Percentiles rank a stretch among this genome's conserved stretches.
Evolutionary conservation across 106 monocot species (phyloP).

Genomic region (Posidonia australis): DNA sequence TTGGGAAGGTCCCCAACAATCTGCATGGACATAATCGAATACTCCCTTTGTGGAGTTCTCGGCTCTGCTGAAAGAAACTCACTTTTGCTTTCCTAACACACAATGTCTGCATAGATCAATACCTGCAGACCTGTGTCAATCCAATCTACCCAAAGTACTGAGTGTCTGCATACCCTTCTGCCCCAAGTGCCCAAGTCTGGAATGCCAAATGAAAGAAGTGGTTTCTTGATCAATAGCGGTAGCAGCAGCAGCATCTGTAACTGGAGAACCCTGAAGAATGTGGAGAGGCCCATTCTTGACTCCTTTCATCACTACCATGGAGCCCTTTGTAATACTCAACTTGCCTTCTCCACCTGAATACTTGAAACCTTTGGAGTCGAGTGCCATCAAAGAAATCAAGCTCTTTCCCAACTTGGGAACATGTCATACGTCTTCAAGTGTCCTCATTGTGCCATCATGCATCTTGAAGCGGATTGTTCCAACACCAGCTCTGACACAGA

Average conservation of each 20-base stretch:
- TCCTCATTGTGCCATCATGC: constrained; percentile 4
- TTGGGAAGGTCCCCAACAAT: constrained; percentile 2
- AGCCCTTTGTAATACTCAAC: not conserved
- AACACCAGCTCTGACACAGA: not conserved
- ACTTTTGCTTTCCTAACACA: not conserved
- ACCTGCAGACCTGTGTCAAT: not conserved
- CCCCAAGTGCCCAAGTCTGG: not conserved
- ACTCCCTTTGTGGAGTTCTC: not conserved
- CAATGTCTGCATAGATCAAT: not conserved
- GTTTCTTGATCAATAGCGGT: not conserved
- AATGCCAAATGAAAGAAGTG: not conserved
- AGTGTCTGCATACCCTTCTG: not conserved
- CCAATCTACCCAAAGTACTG: not conserved
- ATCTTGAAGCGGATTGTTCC: not conserved
- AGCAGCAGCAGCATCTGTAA: not conserved
- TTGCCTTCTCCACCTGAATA: not conserved
- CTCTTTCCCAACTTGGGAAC: not conserved
- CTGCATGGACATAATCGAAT: constrained; percentile 4
- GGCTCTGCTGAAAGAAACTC: not conserved
- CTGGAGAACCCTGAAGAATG: not conserved
- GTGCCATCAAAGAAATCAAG: not conserved
- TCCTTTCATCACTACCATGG: not conserved
- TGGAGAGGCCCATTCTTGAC: not conserved
- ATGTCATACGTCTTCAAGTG: not conserved
- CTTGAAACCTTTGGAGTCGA: not conserved